Base-by-base conservation (phyloP, 192 early-diverging fungal species). In the Coemansia sp. region DNA sequence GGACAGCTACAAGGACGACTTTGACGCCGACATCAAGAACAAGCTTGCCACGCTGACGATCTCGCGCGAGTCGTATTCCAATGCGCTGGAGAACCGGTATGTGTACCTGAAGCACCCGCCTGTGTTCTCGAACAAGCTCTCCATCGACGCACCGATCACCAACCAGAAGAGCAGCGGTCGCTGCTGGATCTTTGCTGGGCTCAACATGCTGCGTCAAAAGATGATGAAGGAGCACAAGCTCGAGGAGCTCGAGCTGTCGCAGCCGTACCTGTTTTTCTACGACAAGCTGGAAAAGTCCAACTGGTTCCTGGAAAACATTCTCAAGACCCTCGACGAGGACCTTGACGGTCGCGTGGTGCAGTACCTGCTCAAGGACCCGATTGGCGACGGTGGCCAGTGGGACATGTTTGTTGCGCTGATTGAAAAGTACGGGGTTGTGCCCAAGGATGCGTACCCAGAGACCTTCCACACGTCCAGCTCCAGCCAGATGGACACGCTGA, bases 261-360 rank as follows among this genome's bases (percentile, higher is more conserved):
- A 93, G 75, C 80, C 84, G 14, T 93, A 87, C 40, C 69, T 93
- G 38, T 93, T 88, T 68, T 87, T 88, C 72, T 87, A 83, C 73
- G 91, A 93, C 71, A 93, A 91, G 80, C 80, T 92, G 31, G 91
- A 92, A 66, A 93, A 92, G 80, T 78, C 87, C 61, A 93, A 93
- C 70, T 92, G 87, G 83, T 93, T 93, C 77, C 67, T 93, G 62
- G 91, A 91, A 64, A 88, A 85, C 66, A 84, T 93, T 71, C 88
- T 93, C 71, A 80, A 83, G 28, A 72, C 89, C 30, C 80, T 82
- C 18, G 85, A 89, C 38, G 68, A 80, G 54, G 84, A 89, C 25
- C 71, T 91, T 17, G 83, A 87, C 49, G 86, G 86, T 33, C 87
- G 89, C 32, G 83, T 89, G 7, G 82, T 93, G 31, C 88, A 91